phyloP scores from a whole-genome alignment of 371 early-diverging fungal species.

The Mycotypha africana region DNA sequence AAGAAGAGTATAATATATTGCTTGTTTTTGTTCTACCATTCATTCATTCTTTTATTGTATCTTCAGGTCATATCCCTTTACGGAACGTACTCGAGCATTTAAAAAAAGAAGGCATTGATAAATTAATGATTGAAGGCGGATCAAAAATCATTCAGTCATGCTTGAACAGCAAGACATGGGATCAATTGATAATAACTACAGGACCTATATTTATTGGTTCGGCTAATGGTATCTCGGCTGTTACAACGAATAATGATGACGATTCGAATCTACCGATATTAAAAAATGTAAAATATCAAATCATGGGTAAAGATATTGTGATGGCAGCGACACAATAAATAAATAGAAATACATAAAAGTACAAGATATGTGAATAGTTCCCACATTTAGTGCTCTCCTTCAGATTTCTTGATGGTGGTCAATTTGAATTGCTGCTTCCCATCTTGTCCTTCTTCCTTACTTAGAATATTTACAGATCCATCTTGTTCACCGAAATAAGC shows the following conservation, averaged over 20 bases:
- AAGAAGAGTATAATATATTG: too few relatives aligned
- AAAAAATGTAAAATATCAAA: conserved; percentile 9
- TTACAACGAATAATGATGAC: neutral
- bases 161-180: conserved; percentile 33
- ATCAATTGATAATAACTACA: conserved; percentile 70
- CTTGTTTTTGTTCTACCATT: too few relatives aligned
- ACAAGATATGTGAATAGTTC: too few relatives aligned
- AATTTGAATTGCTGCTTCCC: too few relatives aligned
- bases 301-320: conserved; percentile 16
- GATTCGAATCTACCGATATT: neutral
- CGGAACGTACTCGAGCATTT: conserved; percentile 20
- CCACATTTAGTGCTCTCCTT: too few relatives aligned
- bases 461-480: conserved; percentile 16
- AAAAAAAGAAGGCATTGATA: conserved; percentile 26
- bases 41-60: neutral
- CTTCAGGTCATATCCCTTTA: conserved; percentile 18
- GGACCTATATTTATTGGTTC: conserved; percentile 73
- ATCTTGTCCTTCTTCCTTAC: neutral
- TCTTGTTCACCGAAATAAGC: conserved; percentile 79
- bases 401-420: too few relatives aligned
- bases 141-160: conserved; percentile 72
- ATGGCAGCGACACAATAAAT: conserved; percentile 11
- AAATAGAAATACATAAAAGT: neutral
- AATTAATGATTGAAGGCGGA: conserved; percentile 94
- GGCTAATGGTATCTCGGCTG: conserved; percentile 44